phyloP scores from a whole-genome alignment of 192 early-diverging fungal genomes.

The Phycomyces blakesleeanus region DNA sequence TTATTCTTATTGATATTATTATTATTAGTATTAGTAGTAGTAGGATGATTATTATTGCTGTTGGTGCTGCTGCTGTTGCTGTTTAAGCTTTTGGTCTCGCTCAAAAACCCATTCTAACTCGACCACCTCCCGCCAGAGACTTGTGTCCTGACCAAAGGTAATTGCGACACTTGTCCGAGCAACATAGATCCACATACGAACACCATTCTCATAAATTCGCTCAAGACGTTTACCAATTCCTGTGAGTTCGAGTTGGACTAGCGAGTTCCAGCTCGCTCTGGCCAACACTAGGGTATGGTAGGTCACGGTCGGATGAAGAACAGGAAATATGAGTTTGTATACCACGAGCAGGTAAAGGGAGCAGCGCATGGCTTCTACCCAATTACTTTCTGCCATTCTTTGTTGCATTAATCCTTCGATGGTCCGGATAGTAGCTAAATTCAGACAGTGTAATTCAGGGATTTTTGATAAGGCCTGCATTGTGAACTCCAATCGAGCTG shows the following conservation, averaged over 20 bases:
- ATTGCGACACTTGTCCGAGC: constrained; percentile 12
- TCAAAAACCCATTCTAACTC: constrained; percentile 35
- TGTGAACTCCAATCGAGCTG: neutral
- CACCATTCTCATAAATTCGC: constrained; percentile 23
- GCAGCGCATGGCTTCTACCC: constrained; percentile 17
- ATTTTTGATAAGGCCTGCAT: neutral
- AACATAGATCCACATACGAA: constrained; percentile 25
- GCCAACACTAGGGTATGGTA: constrained; percentile 20
- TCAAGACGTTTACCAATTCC: constrained; percentile 27
- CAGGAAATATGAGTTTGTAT: constrained; percentile 27
- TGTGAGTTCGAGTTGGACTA: constrained; percentile 31
- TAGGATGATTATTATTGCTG: too few species aligned
- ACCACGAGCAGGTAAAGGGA: constrained; percentile 19
- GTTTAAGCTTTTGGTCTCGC: constrained; percentile 27
- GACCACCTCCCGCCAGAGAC: constrained; percentile 28
- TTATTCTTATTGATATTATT: too few species aligned
- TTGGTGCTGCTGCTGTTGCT: too few species aligned
- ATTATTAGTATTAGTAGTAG: too few species aligned
- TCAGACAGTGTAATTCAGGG: constrained; percentile 3
- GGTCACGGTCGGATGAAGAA: constrained; percentile 21
- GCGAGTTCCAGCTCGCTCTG: constrained; percentile 27
- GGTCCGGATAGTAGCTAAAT: neutral
- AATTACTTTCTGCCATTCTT: constrained; percentile 14
- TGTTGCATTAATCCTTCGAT: constrained; percentile 3
- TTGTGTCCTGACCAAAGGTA: constrained; percentile 24